Conservation (phyloP, 2,329 filamentous ascomycete species). For the Colletotrichum sp. region DNA sequence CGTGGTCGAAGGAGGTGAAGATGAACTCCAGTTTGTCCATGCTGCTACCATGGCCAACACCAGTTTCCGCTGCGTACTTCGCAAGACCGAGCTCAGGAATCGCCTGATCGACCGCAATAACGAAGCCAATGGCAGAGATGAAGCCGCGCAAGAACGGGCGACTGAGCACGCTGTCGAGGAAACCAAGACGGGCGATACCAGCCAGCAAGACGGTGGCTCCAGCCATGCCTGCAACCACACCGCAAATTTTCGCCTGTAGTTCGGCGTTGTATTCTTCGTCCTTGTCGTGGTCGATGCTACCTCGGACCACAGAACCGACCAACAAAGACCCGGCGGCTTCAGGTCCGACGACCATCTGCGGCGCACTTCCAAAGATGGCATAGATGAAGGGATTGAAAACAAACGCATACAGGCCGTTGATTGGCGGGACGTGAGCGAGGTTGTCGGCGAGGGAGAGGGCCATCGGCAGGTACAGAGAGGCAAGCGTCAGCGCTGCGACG, state of each 20-base stretch:
- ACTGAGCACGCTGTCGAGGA: conserved; percentile 92
- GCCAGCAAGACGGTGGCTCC: conserved; percentile 89
- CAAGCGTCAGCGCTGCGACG: conserved; percentile 89
- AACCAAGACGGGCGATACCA: conserved; percentile 84
- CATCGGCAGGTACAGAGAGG: conserved; percentile 99
- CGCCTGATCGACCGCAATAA: conserved; percentile 94
- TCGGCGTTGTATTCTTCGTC: conserved; percentile 70
- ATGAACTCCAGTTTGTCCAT: conserved; percentile 87
- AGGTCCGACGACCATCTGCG: conserved; percentile 92
- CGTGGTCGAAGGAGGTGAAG: conserved; percentile 65
- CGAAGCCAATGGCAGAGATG: conserved; percentile 95
- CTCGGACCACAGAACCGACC: conserved; percentile 84
- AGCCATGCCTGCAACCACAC: conserved; percentile 86
- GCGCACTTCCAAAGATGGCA: conserved; percentile 87
- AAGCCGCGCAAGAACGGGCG: conserved; percentile 92
- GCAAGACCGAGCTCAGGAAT: conserved; percentile 87
- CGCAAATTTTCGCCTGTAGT: conserved; percentile 82
- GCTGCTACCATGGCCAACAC: conserved; percentile 83
- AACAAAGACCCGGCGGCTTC: conserved; percentile 93
- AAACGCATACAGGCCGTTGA: conserved; percentile 93
- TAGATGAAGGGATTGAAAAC: conserved; percentile 93
- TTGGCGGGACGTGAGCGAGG: conserved; percentile 88
- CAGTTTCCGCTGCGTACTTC: conserved; percentile 64
- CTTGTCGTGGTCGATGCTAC: conserved; percentile 73
- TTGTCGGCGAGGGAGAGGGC: conserved; percentile 91